A percentile compares a stretch with the other conserved stretches of the same genome.
phyloP scores from a whole-genome alignment of 768 basidiomycete genomes.

The Boletales sp. region DNA sequence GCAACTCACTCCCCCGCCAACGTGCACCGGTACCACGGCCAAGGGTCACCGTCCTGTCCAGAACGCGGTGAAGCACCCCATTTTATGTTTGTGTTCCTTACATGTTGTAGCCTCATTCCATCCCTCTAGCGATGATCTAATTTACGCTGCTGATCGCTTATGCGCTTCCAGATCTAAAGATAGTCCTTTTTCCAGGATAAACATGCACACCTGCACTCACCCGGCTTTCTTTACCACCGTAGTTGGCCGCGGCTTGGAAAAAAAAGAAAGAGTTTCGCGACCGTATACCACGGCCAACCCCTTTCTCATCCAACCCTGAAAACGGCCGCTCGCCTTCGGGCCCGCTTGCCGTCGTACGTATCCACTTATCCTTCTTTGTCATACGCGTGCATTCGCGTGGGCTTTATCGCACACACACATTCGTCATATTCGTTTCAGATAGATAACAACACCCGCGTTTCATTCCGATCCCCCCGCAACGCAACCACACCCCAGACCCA shows the following conservation, averaged over 20 bases:
- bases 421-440: constrained; percentile 1
- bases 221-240: background rate
- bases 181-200: background rate
- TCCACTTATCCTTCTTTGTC: no score
- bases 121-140: no score
- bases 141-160: background rate
- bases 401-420: background rate
- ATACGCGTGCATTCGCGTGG: no score
- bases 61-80: constrained; percentile 3
- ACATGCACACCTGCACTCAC: background rate
- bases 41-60: background rate
- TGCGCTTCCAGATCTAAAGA: background rate
- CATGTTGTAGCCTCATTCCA: constrained; percentile 6
- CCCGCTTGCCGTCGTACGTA: no score
- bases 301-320: background rate
- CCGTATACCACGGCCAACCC: no score
- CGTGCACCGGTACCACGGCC: background rate
- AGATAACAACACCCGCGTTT: background rate
- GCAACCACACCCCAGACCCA: background rate
- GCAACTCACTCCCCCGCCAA: background rate
- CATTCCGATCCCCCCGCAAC: background rate
- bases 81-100: constrained; percentile 7
- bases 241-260: background rate
- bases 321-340: no score
- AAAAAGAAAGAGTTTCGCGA: no score